These are phyloP conservation scores for Hippophae gyantsensis DNA, from an alignment of 306 rosid genomes.

Conservation along the genomic window DNA sequence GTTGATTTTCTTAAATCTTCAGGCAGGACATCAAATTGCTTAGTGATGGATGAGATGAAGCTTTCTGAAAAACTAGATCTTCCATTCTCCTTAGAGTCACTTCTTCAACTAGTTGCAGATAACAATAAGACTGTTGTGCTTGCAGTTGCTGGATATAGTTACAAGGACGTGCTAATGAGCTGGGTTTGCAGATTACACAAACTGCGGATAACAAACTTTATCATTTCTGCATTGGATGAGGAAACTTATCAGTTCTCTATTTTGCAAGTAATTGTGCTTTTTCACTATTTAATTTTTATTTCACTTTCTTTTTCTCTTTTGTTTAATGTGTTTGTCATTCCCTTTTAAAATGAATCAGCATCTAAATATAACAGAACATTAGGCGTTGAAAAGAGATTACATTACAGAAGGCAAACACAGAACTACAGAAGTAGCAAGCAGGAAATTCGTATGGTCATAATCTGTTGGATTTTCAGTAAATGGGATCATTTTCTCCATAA, in stretches of 20 bases:
- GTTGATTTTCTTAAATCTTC: conserved; percentile 28
- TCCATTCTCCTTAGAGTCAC: conserved; percentile 74
- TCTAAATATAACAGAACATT: no score
- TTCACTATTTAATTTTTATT: background rate
- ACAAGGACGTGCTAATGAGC: conserved; percentile 95
- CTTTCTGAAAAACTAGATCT: conserved; percentile 34
- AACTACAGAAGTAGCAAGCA: no score
- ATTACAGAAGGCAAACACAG: no score
- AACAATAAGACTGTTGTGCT: conserved; percentile 59
- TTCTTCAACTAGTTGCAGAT: conserved; percentile 52
- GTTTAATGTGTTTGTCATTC: background rate
- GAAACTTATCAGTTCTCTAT: conserved; percentile 69
- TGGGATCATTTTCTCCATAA: no score
- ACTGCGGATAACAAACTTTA: conserved; percentile 45
- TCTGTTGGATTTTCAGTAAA: no score
- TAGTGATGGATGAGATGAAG: conserved; percentile 31
- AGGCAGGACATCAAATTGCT: conserved; percentile 26
- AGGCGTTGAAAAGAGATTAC: no score
- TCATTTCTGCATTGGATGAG: conserved; percentile 69
- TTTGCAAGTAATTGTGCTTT: conserved; percentile 50
- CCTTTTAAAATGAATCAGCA: background rate
- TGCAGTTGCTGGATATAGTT: conserved; percentile 77
- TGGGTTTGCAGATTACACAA: conserved; percentile 79
- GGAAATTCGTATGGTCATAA: no score
- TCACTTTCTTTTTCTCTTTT: background rate